Evolutionary conservation across 768 basidiomycete genomes (phyloP).

Genomic region (Floccularia luteovirens): DNA sequence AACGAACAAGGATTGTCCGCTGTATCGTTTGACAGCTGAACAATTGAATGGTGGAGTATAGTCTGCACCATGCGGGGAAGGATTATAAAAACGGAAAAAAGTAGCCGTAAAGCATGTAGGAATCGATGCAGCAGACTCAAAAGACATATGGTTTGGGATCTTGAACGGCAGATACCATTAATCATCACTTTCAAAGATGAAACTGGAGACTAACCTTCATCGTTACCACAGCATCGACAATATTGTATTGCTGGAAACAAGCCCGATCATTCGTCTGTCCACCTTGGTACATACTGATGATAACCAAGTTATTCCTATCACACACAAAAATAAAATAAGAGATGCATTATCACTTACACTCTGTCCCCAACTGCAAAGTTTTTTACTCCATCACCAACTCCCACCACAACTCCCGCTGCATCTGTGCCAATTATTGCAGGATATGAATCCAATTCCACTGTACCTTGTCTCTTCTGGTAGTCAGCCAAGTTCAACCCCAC

Average conservation of each 20-base stretch:
- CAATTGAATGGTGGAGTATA: not conserved
- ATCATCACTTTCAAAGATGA: not conserved
- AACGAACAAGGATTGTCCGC: slow-evolving; percentile 10
- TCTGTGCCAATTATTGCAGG: slow-evolving; percentile 10
- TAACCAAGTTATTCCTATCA: not conserved
- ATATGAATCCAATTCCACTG: slow-evolving; percentile 5
- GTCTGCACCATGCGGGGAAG: slow-evolving; percentile 1
- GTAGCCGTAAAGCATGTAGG: slow-evolving; percentile 1
- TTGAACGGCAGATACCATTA: not conserved
- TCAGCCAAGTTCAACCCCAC: slow-evolving; percentile 47
- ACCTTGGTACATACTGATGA: not conserved
- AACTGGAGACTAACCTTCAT: slow-evolving; percentile 1
- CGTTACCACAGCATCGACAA: not conserved
- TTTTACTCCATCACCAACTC: slow-evolving; percentile 8
- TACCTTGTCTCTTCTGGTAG: no score
- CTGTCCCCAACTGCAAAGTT: slow-evolving; percentile 8
- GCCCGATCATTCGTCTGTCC: slow-evolving; percentile 1
- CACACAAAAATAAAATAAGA: not conserved
- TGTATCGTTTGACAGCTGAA: slow-evolving; percentile 8
- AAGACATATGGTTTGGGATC: slow-evolving; percentile 6
- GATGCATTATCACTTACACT: slow-evolving; percentile 8
- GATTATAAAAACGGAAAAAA: slow-evolving; percentile 2
- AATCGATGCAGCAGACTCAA: slow-evolving; percentile 3
- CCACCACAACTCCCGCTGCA: slow-evolving; percentile 10
- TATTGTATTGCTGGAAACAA: slow-evolving; percentile 6